Conservation (phyloP, 805 yeast genomes). For the Cyberlindnera sargentensis region DNA sequence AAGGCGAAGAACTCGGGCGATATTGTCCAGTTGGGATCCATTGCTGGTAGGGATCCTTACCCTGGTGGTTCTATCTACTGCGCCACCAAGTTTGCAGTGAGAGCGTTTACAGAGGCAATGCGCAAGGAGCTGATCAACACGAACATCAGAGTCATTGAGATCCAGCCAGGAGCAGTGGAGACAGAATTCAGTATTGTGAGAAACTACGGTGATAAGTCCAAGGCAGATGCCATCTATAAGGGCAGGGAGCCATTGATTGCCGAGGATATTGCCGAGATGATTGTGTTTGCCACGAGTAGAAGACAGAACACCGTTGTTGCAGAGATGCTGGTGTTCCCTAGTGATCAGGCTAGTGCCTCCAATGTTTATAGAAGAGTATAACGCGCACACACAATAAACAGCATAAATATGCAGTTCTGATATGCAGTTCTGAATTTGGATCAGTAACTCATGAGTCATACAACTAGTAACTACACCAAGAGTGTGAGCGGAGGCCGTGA, state of each 20-base stretch:
- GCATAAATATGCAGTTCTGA: too few species aligned
- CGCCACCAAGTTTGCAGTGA: conserved; percentile 67
- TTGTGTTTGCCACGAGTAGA: conserved; percentile 52
- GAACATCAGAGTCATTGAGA: conserved; percentile 55
- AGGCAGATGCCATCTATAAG: conserved; percentile 49
- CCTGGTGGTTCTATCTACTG: conserved; percentile 77
- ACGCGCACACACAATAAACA: too few species aligned
- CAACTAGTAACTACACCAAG: too few species aligned
- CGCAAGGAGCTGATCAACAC: conserved; percentile 73
- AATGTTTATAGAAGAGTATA: conserved; percentile 41
- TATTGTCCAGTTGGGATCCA: conserved; percentile 68
- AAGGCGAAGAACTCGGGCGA: conserved; percentile 65
- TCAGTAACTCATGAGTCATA: too few species aligned
- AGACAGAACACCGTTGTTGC: conserved; percentile 54
- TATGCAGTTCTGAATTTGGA: too few species aligned
- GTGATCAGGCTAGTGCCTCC: conserved; percentile 75
- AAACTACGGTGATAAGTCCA: conserved; percentile 47
- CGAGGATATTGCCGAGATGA: conserved; percentile 54
- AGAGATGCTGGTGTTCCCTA: conserved; percentile 76
- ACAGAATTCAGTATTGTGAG: conserved; percentile 59
- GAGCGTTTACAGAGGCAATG: conserved; percentile 62
- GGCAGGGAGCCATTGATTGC: conserved; percentile 51
- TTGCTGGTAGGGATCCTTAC: conserved; percentile 74
- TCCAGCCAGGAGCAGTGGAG: conserved; percentile 66
- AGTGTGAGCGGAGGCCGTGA: too few species aligned